Percentiles rank a stretch among this genome's conserved stretches.
These are phyloP conservation scores for Sequoia sempervirens DNA, from an alignment of 75 land plant genomes.

Conservation along the genomic window DNA sequence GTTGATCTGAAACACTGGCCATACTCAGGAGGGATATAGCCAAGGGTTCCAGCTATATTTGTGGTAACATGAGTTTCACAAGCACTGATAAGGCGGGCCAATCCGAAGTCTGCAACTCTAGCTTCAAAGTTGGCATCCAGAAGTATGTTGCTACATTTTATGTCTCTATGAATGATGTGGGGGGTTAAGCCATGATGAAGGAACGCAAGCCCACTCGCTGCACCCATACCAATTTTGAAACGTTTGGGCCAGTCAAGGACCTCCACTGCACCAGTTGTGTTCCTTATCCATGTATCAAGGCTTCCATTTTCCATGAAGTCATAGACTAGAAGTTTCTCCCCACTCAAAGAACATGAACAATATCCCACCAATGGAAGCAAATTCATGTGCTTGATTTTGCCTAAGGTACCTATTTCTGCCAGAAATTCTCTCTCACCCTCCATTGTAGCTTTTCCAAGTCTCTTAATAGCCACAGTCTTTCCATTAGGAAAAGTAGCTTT, in stretches of 20 bases:
- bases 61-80: conserved; percentile 46
- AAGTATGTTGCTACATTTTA: conserved; percentile 39
- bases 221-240: conserved; percentile 29
- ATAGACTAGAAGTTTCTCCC: conserved; percentile 36
- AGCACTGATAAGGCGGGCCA: conserved; percentile 37
- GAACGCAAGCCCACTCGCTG: conserved; percentile 29
- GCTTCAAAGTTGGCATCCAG: conserved; percentile 40
- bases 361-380: conserved; percentile 37
- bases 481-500: conserved; percentile 34
- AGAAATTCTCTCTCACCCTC: conserved; percentile 44
- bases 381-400: conserved; percentile 49
- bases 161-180: conserved; percentile 43
- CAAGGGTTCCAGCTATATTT: conserved; percentile 43
- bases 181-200: conserved; percentile 45
- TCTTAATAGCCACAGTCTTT: conserved; percentile 34
- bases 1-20: conserved; percentile 36
- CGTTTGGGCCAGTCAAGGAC: conserved; percentile 36
- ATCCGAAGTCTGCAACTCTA: conserved; percentile 36
- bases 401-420: conserved; percentile 43
- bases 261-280: conserved; percentile 33
- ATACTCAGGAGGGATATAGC: conserved; percentile 46
- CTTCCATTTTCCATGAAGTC: conserved; percentile 47
- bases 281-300: conserved; percentile 37
- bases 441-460: conserved; percentile 22
- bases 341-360: conserved; percentile 47